These are phyloP conservation scores for Boletus austroedulis DNA, from an alignment of 1,284 basidiomycete genomes.

Conservation along the genomic window DNA sequence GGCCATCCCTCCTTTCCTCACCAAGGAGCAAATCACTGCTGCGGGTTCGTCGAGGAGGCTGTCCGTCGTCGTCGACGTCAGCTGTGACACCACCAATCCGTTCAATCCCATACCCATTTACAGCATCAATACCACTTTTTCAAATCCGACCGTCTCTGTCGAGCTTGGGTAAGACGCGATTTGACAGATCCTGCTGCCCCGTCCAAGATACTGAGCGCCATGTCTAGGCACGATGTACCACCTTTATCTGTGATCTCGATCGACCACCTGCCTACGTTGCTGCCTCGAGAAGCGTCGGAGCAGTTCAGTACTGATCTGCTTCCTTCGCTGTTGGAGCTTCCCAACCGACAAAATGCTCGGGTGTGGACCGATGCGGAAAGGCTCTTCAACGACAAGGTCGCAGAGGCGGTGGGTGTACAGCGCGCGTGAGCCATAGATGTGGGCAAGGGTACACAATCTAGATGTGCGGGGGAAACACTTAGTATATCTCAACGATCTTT, in stretches of 20 bases:
- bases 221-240: constrained; percentile 53
- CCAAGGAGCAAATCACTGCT: no score
- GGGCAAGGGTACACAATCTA: not conserved
- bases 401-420: constrained; percentile 44
- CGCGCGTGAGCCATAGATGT: constrained; percentile 4
- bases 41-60: no score
- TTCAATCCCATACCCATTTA: constrained; percentile 99
- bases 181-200: not conserved
- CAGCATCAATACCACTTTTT: constrained; percentile 93
- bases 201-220: constrained; percentile 7
- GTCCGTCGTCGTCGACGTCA: constrained; percentile 94
- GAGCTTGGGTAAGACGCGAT: constrained; percentile 61
- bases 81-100: constrained; percentile 99
- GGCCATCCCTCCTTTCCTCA: no score
- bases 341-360: no score
- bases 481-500: not conserved
- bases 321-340: no score
- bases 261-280: constrained; percentile 94
- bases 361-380: no score
- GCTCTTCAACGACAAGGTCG: no score
- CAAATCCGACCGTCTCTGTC: constrained; percentile 89
- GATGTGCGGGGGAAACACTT: not conserved
- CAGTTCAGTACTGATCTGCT: constrained; percentile 94
- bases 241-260: constrained; percentile 89
- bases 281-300: constrained; percentile 95